Conservation (phyloP, 768 basidiomycete species). For the Suillus spraguei region DNA sequence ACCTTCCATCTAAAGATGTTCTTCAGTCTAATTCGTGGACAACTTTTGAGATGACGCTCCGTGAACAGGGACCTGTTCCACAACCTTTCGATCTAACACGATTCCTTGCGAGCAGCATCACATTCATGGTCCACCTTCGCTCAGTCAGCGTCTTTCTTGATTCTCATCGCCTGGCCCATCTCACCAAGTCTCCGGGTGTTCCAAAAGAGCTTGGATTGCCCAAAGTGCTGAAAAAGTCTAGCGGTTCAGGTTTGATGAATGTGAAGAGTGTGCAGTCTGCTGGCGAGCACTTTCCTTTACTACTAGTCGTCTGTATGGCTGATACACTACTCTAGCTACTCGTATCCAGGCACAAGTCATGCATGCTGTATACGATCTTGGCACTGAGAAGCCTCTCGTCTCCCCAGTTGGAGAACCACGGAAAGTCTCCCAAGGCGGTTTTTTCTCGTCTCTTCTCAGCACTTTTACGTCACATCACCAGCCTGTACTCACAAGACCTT, state of each 20-base stretch:
- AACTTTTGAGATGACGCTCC: slow-evolving; percentile 84
- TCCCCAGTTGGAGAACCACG: slow-evolving; percentile 33
- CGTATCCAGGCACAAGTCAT: slow-evolving; percentile 83
- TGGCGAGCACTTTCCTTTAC: slow-evolving; percentile 42
- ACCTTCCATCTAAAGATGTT: slow-evolving; percentile 44
- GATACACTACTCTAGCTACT: slow-evolving; percentile 48
- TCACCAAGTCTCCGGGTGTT: slow-evolving; percentile 63
- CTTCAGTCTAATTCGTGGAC: slow-evolving; percentile 64
- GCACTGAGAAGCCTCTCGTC: slow-evolving; percentile 56
- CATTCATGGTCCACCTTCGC: slow-evolving; percentile 84
- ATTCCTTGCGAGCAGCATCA: slow-evolving; percentile 89
- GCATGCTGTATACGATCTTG: slow-evolving; percentile 72
- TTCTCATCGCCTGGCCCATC: slow-evolving; percentile 64
- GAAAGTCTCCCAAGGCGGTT: slow-evolving; percentile 37
- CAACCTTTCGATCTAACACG: slow-evolving; percentile 84
- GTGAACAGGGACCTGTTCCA: slow-evolving; percentile 81
- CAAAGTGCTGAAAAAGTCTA: slow-evolving; percentile 55
- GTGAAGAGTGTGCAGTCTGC: slow-evolving; percentile 64
- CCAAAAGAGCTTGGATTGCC: slow-evolving; percentile 56
- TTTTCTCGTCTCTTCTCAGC: slow-evolving; percentile 45
- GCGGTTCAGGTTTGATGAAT: slow-evolving; percentile 66
- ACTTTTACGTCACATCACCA: slow-evolving; percentile 24
- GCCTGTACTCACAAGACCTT: background rate
- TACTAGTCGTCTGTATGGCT: slow-evolving; percentile 9
- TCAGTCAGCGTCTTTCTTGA: slow-evolving; percentile 85